Percentiles rank a stretch among this genome's conserved stretches.
phyloP scores from a whole-genome alignment of 495 filamentous ascomycete genomes.

The Aspergillus funiculosus region DNA sequence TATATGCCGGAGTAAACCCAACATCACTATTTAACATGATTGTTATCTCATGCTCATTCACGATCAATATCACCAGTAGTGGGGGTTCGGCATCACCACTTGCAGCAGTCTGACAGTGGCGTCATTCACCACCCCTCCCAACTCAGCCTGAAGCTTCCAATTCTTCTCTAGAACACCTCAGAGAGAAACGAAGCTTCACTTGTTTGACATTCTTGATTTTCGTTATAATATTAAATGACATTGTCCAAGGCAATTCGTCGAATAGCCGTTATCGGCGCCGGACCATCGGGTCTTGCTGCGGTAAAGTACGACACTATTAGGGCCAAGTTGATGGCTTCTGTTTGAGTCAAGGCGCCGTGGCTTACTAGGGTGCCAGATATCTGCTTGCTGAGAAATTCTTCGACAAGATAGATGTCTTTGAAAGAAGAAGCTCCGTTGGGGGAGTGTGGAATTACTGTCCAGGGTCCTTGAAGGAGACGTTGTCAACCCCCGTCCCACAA shows the following conservation, averaged over 20 bases:
- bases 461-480: constrained; percentile 23
- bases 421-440: constrained; percentile 68
- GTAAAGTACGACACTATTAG: constrained; percentile 31
- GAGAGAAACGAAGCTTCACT: no score
- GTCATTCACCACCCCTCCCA: no score
- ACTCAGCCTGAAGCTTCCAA: no score
- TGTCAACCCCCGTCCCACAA: constrained; percentile 35
- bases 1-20: background rate
- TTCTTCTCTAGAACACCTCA: no score
- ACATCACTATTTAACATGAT: background rate
- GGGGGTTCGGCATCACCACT: no score
- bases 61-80: no score
- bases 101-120: no score
- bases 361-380: constrained; percentile 46
- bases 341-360: background rate
- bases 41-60: background rate
- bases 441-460: constrained; percentile 73
- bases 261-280: constrained; percentile 43
- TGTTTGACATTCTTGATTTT: no score
- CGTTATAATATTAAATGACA: no score
- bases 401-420: constrained; percentile 66
- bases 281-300: constrained; percentile 40
- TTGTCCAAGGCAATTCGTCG: constrained; percentile 27
- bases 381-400: constrained; percentile 69
- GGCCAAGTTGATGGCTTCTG: background rate